phyloP scores from a whole-genome alignment of 116 monocot species.

The Iris pallida region DNA sequence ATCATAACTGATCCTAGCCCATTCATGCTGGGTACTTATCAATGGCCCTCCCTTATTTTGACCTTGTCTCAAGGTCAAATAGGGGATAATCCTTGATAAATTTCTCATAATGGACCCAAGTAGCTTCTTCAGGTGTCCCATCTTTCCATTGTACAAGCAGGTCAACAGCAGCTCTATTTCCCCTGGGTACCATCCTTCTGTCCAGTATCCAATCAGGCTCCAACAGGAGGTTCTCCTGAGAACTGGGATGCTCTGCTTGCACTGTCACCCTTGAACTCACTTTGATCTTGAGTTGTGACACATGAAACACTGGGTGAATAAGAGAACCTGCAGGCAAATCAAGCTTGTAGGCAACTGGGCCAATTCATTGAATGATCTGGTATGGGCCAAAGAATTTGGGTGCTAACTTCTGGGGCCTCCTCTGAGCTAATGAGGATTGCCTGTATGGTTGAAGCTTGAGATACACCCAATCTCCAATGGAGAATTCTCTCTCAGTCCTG shows the following conservation, averaged over 20 bases:
- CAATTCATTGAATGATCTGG: too few relatives aligned
- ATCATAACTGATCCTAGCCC: too few relatives aligned
- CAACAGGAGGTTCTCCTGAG: too few relatives aligned
- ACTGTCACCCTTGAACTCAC: too few relatives aligned
- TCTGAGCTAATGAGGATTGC: background rate
- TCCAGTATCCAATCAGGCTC: background rate
- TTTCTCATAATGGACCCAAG: background rate
- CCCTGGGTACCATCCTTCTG: background rate
- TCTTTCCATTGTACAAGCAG: background rate
- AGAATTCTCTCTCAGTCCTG: background rate
- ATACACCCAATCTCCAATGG: background rate
- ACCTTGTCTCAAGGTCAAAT: conserved; percentile 5
- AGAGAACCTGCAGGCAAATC: too few relatives aligned
- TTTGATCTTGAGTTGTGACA: too few relatives aligned
- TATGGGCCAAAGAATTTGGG: too few relatives aligned
- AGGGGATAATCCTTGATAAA: background rate
- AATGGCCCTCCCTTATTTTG: background rate
- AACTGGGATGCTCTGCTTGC: too few relatives aligned
- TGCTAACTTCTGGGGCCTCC: too few relatives aligned
- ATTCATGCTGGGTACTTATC: too few relatives aligned
- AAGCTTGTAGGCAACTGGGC: too few relatives aligned
- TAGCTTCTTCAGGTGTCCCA: background rate
- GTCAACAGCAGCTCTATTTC: background rate
- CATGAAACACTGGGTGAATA: too few relatives aligned
- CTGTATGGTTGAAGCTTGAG: background rate